Base-by-base conservation (phyloP, 2,329 filamentous ascomycete genomes). In the Sarocladium kiliense region DNA sequence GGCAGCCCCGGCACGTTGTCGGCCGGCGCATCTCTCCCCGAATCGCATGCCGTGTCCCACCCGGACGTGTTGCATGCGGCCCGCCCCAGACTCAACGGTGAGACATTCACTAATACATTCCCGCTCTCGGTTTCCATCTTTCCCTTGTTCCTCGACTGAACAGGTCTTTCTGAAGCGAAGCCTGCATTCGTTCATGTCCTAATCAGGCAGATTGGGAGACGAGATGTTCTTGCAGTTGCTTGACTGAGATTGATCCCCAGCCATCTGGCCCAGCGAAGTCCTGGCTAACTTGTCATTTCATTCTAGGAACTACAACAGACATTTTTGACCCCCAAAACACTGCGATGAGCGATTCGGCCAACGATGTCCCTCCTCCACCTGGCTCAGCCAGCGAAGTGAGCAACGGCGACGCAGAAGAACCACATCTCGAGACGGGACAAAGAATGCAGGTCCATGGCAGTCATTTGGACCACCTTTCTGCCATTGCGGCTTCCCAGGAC, bases 391-490 rank as follows among this genome's bases (percentile, higher is more conserved):
- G 63, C 55, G 63, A 64, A 7, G 57, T 56, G 55, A 58, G 58
- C 18, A 58, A 57, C 49, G 58, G 55, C 10, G 55, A 11, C 44
- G 23, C 60, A 58, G 30, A 47, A 47, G 34, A 56, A 36, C 53
- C 50, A 21, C 27, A 34, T 42, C 7, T 14, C 34, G 18, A 32
- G 14, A 30, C 73, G 51, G 68, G 65, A 36, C 74, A n/a, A n/a
- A n/a, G n/a, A n/a, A n/a, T n/a, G n/a, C n/a, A n/a, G n/a, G n/a
- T n/a, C 59, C 79, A 80, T 59, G 75, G 79, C 34, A 81, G 74
- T 30, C 82, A 85, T 62, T 64, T 85, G 49, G 71, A 81, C 16
- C 78, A 79, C 57, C 70, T 84, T n/a, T 84, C 81, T 5, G 75
- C 82, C 58, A 71, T 84, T 55, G 81, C 81, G 26, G 80, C 82